Percentiles rank a stretch among this genome's conserved stretches.
These are phyloP conservation scores for Rhynchospora breviuscula DNA, from an alignment of 176 grass and related monocot species.

Conservation along the genomic window DNA sequence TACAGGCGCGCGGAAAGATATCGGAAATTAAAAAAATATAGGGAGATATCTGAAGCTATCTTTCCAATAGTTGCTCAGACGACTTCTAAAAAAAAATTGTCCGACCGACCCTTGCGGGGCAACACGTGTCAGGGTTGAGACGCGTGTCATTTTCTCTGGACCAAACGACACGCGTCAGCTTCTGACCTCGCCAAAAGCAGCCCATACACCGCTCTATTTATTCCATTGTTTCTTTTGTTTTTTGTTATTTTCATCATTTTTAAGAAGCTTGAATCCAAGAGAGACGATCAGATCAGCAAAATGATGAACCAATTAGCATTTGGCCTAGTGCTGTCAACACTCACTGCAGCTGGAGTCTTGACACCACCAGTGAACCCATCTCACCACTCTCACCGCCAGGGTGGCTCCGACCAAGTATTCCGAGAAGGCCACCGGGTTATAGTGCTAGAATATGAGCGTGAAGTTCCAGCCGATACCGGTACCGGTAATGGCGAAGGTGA, in stretches of 20 bases:
- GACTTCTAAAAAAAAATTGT: neutral
- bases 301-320: conserved; percentile 77
- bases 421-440: conserved; percentile 62
- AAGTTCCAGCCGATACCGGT: conserved; percentile 22
- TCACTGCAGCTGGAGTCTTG: conserved; percentile 55
- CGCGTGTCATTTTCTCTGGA: neutral
- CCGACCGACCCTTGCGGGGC: neutral
- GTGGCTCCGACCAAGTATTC: conserved; percentile 26
- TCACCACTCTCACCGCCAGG: neutral
- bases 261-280: neutral
- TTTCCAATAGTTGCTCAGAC: neutral
- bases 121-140: neutral
- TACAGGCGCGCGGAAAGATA: too few relatives aligned
- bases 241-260: neutral
- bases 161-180: conserved; percentile 1
- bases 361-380: conserved; percentile 33
- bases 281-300: neutral
- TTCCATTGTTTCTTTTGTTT: neutral
- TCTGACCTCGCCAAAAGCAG: neutral
- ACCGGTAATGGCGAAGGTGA: conserved; percentile 19
- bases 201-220: neutral
- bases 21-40: too few relatives aligned
- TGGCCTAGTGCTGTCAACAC: conserved; percentile 56
- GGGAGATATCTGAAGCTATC: neutral
- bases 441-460: conserved; percentile 80